phyloP scores from a whole-genome alignment of 805 yeast genomes.

The Starmera pachycereana region DNA sequence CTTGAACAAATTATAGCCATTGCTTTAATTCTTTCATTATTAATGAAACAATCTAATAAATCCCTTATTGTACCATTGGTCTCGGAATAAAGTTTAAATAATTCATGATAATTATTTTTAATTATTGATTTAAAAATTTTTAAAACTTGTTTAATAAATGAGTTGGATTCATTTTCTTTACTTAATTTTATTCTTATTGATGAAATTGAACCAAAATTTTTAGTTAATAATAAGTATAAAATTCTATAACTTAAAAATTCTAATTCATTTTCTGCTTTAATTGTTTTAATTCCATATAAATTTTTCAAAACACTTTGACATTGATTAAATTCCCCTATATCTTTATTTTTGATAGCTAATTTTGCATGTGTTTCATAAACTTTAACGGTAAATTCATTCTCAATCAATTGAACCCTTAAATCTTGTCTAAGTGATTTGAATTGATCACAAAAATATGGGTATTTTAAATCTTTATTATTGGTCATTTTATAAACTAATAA shows the following conservation, averaged over 20 bases:
- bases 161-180: slow-evolving; percentile 13
- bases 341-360: slow-evolving; percentile 73
- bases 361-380: slow-evolving; percentile 85
- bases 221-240: slow-evolving; percentile 66
- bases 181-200: slow-evolving; percentile 34
- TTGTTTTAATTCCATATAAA: slow-evolving; percentile 38
- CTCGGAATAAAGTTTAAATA: slow-evolving; percentile 33
- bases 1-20: slow-evolving; percentile 45
- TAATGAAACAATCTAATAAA: slow-evolving; percentile 43
- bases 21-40: slow-evolving; percentile 47
- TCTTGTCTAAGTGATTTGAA: slow-evolving; percentile 90
- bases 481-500: slow-evolving; percentile 35
- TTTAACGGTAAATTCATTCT: slow-evolving; percentile 59
- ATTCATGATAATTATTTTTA: slow-evolving; percentile 39
- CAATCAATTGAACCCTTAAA: slow-evolving; percentile 81
- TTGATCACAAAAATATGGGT: slow-evolving; percentile 79
- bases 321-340: slow-evolving; percentile 91
- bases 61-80: slow-evolving; percentile 33
- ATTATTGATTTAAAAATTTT: slow-evolving; percentile 21
- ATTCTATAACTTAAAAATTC: slow-evolving; percentile 71
- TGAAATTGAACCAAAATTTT: slow-evolving; percentile 32
- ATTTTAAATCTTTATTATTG: slow-evolving; percentile 39
- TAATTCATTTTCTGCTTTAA: slow-evolving; percentile 28
- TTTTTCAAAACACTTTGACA: slow-evolving; percentile 75
- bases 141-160: slow-evolving; percentile 16